Conservation (phyloP, 2,329 filamentous ascomycete genomes). For the Penicillium corylophilum region DNA sequence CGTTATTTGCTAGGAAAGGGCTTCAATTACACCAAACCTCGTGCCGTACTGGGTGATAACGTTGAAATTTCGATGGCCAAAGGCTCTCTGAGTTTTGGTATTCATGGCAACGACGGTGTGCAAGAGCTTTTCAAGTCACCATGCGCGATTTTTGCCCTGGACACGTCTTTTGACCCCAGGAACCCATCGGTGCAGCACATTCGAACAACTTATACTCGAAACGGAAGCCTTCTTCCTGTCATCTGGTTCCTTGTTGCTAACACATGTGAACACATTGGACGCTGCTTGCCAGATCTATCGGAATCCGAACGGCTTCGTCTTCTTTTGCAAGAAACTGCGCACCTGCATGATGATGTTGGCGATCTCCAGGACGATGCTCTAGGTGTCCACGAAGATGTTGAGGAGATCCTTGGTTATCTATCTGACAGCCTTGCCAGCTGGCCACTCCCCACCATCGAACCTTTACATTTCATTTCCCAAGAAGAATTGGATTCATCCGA, state of each 20-base stretch:
- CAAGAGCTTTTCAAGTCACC: conserved; percentile 36
- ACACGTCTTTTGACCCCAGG: conserved; percentile 42
- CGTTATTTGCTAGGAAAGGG: conserved; percentile 45
- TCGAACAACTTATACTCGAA: conserved; percentile 36
- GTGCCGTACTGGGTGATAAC: conserved; percentile 34
- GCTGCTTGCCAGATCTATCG: conserved; percentile 41
- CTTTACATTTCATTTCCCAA: conserved; percentile 34
- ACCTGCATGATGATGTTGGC: conserved; percentile 37
- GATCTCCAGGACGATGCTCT: conserved; percentile 45
- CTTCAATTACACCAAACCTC: conserved; percentile 31
- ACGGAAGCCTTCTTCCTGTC: conserved; percentile 41
- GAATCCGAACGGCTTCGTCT: conserved; percentile 35
- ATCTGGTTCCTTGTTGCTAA: conserved; percentile 48
- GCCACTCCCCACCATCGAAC: conserved; percentile 39
- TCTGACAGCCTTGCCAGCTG: conserved; percentile 40
- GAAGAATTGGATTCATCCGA: conserved; percentile 26
- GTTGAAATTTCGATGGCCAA: conserved; percentile 39
- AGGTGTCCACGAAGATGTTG: conserved; percentile 40
- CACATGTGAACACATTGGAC: conserved; percentile 47
- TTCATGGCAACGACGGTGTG: conserved; percentile 34
- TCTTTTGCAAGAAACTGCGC: conserved; percentile 35
- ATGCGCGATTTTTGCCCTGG: conserved; percentile 45
- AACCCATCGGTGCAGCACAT: conserved; percentile 41
- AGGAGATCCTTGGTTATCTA: conserved; percentile 38
- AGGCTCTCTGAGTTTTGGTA: conserved; percentile 37